Conservation (phyloP, 176 grass and related monocot genomes). For the Melocanna baccifera region DNA sequence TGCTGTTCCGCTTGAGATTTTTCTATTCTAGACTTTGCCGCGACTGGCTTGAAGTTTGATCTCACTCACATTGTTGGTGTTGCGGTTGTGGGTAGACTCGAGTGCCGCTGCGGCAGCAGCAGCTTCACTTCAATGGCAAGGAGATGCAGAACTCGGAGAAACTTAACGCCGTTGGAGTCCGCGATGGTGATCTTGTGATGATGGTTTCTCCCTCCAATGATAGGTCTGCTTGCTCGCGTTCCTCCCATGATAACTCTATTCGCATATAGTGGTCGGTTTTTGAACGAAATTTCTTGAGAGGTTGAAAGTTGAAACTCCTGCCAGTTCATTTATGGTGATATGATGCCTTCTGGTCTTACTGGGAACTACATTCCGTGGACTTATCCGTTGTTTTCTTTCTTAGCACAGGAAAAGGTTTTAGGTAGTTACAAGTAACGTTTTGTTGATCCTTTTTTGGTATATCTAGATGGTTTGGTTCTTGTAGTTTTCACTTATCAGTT, state of each 20-base stretch:
- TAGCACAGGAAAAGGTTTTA: neutral
- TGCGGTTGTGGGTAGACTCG: slow-evolving; percentile 51
- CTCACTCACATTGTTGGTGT: slow-evolving; percentile 37
- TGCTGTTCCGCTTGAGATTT: neutral
- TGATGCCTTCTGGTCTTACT: neutral
- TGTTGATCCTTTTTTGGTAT: neutral
- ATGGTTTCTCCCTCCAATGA: slow-evolving; percentile 48
- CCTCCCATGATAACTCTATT: neutral
- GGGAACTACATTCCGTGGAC: neutral
- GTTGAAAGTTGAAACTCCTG: neutral
- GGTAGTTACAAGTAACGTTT: neutral
- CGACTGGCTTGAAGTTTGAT: neutral
- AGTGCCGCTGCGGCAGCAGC: slow-evolving; percentile 60
- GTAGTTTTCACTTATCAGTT: neutral
- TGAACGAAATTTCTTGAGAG: neutral
- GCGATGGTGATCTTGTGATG: slow-evolving; percentile 80
- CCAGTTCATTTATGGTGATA: neutral
- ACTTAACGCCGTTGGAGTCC: slow-evolving; percentile 59
- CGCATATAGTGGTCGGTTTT: neutral
- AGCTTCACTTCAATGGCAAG: slow-evolving; percentile 83
- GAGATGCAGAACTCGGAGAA: slow-evolving; percentile 74
- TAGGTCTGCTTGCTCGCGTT: slow-evolving; percentile 34
- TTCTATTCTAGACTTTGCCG: neutral
- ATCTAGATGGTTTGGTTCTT: neutral
- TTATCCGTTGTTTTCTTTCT: neutral